Evolutionary conservation across 306 rosid genomes (phyloP).

Genomic region (Sophora flavescens): DNA sequence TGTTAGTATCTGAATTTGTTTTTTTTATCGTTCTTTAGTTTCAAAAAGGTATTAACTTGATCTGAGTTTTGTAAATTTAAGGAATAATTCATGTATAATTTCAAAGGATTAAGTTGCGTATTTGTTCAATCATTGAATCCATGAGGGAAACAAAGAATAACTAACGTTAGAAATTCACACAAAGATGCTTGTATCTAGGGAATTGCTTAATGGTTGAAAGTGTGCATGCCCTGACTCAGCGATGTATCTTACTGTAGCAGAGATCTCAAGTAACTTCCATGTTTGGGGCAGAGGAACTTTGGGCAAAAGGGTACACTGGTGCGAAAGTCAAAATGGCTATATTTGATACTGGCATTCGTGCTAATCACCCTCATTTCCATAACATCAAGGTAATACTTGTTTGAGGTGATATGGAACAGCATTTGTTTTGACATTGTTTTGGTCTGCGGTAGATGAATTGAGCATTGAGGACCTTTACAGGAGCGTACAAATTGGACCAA

Average conservation of each 20-base stretch:
- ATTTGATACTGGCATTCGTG: constrained; percentile 96
- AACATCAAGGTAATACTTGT: constrained; percentile 77
- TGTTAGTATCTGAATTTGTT: no score
- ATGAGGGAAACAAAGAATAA: neutral
- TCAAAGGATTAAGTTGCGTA: neutral
- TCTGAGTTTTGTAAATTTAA: no score
- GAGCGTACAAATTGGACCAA: constrained; percentile 99
- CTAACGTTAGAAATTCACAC: neutral
- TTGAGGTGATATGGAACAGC: constrained; percentile 6
- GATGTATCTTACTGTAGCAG: constrained; percentile 55
- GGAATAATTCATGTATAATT: neutral
- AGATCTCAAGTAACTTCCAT: constrained; percentile 90
- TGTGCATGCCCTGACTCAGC: constrained; percentile 39
- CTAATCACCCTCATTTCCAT: constrained; percentile 91
- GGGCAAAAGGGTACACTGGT: constrained; percentile 90
- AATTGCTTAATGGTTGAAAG: constrained; percentile 4
- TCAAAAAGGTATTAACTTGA: neutral
- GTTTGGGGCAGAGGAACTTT: constrained; percentile 87
- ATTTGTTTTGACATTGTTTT: constrained; percentile 25
- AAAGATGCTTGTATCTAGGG: neutral
- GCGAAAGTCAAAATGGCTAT: constrained; percentile 95
- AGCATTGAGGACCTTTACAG: constrained; percentile 53
- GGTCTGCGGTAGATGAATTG: constrained; percentile 40
- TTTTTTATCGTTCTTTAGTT: neutral
- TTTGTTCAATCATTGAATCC: neutral